Conservation (phyloP, 129 eudicot species). For the Glebionis coronaria region DNA sequence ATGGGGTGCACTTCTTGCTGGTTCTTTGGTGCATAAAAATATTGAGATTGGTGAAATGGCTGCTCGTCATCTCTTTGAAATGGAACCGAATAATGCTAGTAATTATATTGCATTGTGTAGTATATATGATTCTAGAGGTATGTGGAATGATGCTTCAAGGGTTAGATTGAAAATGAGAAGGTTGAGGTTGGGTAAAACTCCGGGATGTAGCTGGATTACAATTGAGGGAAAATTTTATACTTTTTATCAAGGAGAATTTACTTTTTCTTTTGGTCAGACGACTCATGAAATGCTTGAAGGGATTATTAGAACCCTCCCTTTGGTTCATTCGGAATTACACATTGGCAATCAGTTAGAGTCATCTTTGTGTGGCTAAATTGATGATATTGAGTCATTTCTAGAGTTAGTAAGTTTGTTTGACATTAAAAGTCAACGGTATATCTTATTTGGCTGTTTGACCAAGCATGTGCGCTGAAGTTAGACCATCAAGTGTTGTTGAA, state of each 20-base stretch:
- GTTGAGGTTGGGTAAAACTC: constrained; percentile 38
- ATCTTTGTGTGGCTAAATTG: constrained; percentile 2
- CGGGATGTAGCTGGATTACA: constrained; percentile 42
- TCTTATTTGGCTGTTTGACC: too few species aligned
- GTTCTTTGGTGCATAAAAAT: constrained; percentile 38
- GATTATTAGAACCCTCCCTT: constrained; percentile 15
- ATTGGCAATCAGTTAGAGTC: neutral
- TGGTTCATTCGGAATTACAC: constrained; percentile 17
- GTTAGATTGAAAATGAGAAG: constrained; percentile 34
- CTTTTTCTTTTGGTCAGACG: constrained; percentile 2
- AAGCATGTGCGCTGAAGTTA: too few species aligned
- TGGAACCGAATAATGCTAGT: constrained; percentile 44
- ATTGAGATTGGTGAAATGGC: constrained; percentile 44
- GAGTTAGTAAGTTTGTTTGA: neutral
- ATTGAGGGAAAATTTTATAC: constrained; percentile 27
- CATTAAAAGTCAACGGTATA: neutral
- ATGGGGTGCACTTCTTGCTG: constrained; percentile 53
- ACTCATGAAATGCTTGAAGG: constrained; percentile 25
- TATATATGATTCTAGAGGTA: constrained; percentile 44
- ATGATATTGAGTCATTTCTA: neutral
- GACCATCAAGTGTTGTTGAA: too few species aligned
- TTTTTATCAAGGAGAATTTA: constrained; percentile 36
- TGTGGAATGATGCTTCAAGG: constrained; percentile 37
- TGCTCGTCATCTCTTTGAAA: constrained; percentile 30
- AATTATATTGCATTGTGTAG: constrained; percentile 43